Evolutionary conservation across 2,329 filamentous ascomycete genomes (phyloP).

Genomic region (Calonectria hawksworthii): DNA sequence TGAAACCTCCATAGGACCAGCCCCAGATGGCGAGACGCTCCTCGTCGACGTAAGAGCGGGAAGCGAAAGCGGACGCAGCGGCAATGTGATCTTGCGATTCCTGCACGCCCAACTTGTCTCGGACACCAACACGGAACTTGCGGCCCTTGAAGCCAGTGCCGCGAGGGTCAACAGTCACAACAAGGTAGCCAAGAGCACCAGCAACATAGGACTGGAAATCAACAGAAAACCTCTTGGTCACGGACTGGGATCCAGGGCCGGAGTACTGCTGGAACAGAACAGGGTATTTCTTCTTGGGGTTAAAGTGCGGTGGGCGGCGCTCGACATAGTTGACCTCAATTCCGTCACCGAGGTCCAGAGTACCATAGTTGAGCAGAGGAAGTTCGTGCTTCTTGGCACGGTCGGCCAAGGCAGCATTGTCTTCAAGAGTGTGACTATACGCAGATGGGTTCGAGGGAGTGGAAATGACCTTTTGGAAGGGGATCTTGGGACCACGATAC

Average conservation of each 20-base stretch:
- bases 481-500: conserved; percentile 87
- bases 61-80: conserved; percentile 86
- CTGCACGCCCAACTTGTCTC: conserved; percentile 85
- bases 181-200: conserved; percentile 88
- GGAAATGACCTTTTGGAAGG: conserved; percentile 91
- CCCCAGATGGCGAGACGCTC: conserved; percentile 94
- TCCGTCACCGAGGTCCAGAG: conserved; percentile 83
- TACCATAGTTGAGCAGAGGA: conserved; percentile 85
- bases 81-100: conserved; percentile 94
- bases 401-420: conserved; percentile 79
- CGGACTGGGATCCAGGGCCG: conserved; percentile 92
- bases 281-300: conserved; percentile 86
- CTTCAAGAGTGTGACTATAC: conserved; percentile 81
- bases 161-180: conserved; percentile 93
- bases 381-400: conserved; percentile 83
- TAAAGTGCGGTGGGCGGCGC: conserved; percentile 90
- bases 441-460: conserved; percentile 77
- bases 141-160: conserved; percentile 94
- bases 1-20: conserved; percentile 97
- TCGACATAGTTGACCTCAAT: conserved; percentile 82
- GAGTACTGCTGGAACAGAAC: conserved; percentile 97
- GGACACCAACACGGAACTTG: conserved; percentile 83
- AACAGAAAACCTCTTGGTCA: conserved; percentile 83
- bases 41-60: conserved; percentile 85
- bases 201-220: conserved; percentile 95